A percentile compares a stretch with the other conserved stretches of the same genome.
phyloP scores from a whole-genome alignment of 2,329 filamentous ascomycete genomes.

The Penicillium crustosum region DNA sequence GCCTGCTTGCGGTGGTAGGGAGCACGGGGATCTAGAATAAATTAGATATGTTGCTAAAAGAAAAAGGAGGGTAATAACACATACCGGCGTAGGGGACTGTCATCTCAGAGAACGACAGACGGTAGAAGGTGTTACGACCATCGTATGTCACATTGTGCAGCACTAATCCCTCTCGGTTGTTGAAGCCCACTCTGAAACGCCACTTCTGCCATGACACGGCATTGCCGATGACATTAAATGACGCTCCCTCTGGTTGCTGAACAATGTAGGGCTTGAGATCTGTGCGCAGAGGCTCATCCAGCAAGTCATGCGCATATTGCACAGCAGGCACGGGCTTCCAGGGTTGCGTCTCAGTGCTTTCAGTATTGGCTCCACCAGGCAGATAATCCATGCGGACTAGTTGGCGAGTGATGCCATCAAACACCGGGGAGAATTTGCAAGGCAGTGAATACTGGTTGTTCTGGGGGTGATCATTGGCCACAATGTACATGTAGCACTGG shows the following conservation, averaged over 20 bases:
- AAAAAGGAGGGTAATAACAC: neutral
- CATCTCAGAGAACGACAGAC: conserved; percentile 68
- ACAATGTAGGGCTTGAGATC: conserved; percentile 66
- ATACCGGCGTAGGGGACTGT: conserved; percentile 51
- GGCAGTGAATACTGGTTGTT: conserved; percentile 41
- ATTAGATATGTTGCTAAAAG: neutral
- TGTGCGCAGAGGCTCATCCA: conserved; percentile 63
- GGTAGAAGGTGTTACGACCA: conserved; percentile 63
- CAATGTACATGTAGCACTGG: conserved; percentile 45
- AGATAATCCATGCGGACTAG: conserved; percentile 69
- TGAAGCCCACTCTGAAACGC: conserved; percentile 62
- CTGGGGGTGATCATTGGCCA: conserved; percentile 36
- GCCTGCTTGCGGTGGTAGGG: conserved; percentile 70
- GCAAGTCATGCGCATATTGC: conserved; percentile 62
- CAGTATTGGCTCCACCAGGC: conserved; percentile 64
- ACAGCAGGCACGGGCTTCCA: conserved; percentile 56
- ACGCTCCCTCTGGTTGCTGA: conserved; percentile 64
- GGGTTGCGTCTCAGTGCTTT: conserved; percentile 55
- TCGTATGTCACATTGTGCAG: conserved; percentile 68
- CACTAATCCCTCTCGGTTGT: conserved; percentile 65
- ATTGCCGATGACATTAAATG: conserved; percentile 59
- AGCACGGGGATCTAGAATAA: conserved; percentile 57
- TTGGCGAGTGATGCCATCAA: conserved; percentile 62
- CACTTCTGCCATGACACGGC: conserved; percentile 67
- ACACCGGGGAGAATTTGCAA: conserved; percentile 41